A percentile compares a stretch with the other conserved stretches of the same genome.
These are phyloP conservation scores for Skeletonema costatum DNA, from an alignment of 108 stramenopile genomes.

Conservation along the genomic window DNA sequence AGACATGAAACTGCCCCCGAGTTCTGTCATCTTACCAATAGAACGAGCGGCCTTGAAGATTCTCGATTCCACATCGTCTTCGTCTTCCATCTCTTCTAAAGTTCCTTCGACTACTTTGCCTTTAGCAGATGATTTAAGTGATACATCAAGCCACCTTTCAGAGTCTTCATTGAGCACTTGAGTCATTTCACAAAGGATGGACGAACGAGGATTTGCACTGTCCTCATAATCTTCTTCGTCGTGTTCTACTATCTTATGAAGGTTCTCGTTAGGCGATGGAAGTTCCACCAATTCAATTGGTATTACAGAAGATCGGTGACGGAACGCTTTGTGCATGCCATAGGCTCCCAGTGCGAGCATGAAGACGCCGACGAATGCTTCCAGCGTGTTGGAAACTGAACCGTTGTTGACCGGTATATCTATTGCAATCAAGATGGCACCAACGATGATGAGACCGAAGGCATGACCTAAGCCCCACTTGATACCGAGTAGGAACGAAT, in stretches of 20 bases:
- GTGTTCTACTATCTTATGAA: background rate
- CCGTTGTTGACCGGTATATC: conserved; percentile 6
- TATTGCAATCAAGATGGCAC: conserved; percentile 45
- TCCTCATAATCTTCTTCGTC: background rate
- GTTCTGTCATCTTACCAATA: background rate
- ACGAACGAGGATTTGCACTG: background rate
- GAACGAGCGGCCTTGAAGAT: background rate
- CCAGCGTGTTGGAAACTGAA: conserved; percentile 38
- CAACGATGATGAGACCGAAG: conserved; percentile 64
- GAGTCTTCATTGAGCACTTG: background rate
- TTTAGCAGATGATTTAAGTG: background rate
- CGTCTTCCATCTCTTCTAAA: background rate
- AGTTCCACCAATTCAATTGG: background rate
- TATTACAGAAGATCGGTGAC: background rate
- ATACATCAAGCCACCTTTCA: background rate
- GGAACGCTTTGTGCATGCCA: conserved; percentile 47
- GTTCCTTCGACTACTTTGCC: background rate
- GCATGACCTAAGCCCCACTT: conserved; percentile 79
- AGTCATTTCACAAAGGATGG: background rate
- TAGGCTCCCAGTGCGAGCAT: conserved; percentile 67
- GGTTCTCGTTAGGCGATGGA: background rate
- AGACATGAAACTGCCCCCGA: background rate
- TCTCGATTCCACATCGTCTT: background rate
- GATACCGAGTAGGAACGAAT: conserved; percentile 56
- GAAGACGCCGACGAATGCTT: conserved; percentile 69